phyloP scores from a whole-genome alignment of 2,329 filamentous ascomycete species.

The Exophiala sideris region DNA sequence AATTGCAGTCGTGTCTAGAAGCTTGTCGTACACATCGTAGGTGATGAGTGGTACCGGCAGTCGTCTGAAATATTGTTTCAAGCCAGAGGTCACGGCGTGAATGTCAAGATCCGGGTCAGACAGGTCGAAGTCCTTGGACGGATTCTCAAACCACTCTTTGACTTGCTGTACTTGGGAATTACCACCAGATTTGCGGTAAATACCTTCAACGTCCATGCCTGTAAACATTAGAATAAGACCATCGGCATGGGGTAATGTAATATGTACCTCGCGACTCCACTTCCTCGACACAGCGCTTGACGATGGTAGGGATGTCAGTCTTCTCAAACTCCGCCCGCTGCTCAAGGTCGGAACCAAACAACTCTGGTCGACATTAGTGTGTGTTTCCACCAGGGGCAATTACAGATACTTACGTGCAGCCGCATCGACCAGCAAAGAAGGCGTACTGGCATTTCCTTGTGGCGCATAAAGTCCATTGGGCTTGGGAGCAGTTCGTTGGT shows the following conservation, averaged over 20 bases:
- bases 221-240: slow-evolving; percentile 19
- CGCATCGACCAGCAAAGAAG: slow-evolving; percentile 38
- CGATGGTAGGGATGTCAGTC: slow-evolving; percentile 81
- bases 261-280: slow-evolving; percentile 76
- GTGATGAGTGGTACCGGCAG: slow-evolving; percentile 85
- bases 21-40: slow-evolving; percentile 83
- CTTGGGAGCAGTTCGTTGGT: slow-evolving; percentile 42
- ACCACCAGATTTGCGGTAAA: slow-evolving; percentile 95
- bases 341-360: slow-evolving; percentile 87
- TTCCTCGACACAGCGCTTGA: slow-evolving; percentile 92
- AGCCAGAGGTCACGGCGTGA: slow-evolving; percentile 86
- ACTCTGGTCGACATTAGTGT: slow-evolving; percentile 37
- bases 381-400: not conserved
- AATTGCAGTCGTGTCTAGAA: slow-evolving; percentile 68
- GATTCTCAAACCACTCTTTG: slow-evolving; percentile 82
- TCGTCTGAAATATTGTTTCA: slow-evolving; percentile 98
- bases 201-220: slow-evolving; percentile 91
- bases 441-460: slow-evolving; percentile 43
- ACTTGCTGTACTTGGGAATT: slow-evolving; percentile 86
- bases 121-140: slow-evolving; percentile 77
- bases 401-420: slow-evolving; percentile 36
- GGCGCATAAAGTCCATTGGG: slow-evolving; percentile 32
- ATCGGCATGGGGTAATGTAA: not conserved
- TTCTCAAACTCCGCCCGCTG: slow-evolving; percentile 85
- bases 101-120: slow-evolving; percentile 93